A percentile compares a stretch with the other conserved stretches of the same genome.
Evolutionary conservation across 148 eudicot species (phyloP).

Genomic region (Camellia sinensis): DNA sequence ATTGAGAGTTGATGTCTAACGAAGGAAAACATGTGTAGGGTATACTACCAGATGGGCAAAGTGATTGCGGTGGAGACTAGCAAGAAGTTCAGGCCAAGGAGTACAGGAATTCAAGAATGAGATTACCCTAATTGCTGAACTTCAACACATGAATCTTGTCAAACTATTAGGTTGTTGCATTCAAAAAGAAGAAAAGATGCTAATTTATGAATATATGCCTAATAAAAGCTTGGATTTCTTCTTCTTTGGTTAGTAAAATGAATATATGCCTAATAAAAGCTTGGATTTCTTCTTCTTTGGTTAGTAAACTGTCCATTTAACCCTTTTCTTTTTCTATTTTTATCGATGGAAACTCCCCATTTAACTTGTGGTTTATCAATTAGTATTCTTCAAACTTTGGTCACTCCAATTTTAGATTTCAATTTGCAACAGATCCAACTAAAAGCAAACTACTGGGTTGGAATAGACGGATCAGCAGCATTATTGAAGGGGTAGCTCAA

Average conservation of each 20-base stretch:
- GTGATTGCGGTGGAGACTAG: constrained; percentile 6
- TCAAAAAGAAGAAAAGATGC: constrained; percentile 3
- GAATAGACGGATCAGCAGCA: neutral
- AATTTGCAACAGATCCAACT: constrained; percentile 8
- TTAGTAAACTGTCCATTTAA: too few species aligned
- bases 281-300: too few species aligned
- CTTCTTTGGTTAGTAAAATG: constrained; percentile 9
- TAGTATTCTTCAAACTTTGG: neutral
- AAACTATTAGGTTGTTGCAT: constrained; percentile 1
- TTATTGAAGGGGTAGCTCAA: constrained; percentile 13
- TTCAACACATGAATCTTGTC: constrained; percentile 18
- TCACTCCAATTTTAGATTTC: neutral
- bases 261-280: neutral
- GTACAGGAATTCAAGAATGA: constrained; percentile 12
- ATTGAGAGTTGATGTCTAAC: neutral
- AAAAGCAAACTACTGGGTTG: neutral
- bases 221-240: constrained; percentile 2
- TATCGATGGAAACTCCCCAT: neutral
- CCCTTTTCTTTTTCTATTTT: too few species aligned
- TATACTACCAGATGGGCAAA: neutral
- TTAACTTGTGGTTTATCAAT: too few species aligned
- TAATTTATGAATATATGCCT: constrained; percentile 13
- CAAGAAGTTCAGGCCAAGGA: constrained; percentile 15
- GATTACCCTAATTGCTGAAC: constrained; percentile 8
- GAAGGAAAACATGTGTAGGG: neutral